These are phyloP conservation scores for Kodamaea jinghongensis DNA, from an alignment of 805 yeast genomes.

Conservation along the genomic window DNA sequence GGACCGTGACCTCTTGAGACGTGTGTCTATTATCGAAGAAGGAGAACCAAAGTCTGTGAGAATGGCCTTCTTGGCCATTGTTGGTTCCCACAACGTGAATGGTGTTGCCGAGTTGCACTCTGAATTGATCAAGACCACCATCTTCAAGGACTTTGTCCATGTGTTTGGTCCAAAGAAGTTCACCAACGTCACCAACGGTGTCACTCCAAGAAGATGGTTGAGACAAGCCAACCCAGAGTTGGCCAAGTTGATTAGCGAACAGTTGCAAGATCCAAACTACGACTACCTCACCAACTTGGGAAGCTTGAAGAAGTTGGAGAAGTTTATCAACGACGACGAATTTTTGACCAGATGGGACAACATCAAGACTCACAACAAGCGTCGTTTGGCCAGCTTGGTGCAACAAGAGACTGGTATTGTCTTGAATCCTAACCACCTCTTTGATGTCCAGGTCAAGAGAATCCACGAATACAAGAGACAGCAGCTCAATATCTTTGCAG, in stretches of 20 bases:
- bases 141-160: conserved; percentile 84
- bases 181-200: conserved; percentile 91
- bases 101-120: conserved; percentile 97
- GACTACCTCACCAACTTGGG: conserved; percentile 68
- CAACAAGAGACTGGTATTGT: conserved; percentile 61
- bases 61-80: conserved; percentile 88
- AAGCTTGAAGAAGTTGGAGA: conserved; percentile 62
- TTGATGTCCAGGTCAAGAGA: conserved; percentile 91
- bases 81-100: conserved; percentile 90
- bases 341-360: conserved; percentile 70
- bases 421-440: conserved; percentile 70
- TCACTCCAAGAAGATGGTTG: conserved; percentile 96
- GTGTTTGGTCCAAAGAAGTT: conserved; percentile 80
- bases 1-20: conserved; percentile 59
- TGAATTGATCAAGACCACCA: conserved; percentile 82
- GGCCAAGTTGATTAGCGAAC: conserved; percentile 68
- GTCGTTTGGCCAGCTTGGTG: conserved; percentile 61
- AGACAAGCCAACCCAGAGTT: conserved; percentile 87
- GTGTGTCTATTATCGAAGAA: conserved; percentile 87
- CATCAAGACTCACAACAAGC: conserved; percentile 70
- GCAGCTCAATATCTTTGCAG: conserved; percentile 88
- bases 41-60: conserved; percentile 75
- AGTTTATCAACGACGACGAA: conserved; percentile 61
- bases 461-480: conserved; percentile 96
- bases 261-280: conserved; percentile 62